Base-by-base conservation (phyloP, 805 yeast species). In the Saccharomycopsis selenospora region DNA sequence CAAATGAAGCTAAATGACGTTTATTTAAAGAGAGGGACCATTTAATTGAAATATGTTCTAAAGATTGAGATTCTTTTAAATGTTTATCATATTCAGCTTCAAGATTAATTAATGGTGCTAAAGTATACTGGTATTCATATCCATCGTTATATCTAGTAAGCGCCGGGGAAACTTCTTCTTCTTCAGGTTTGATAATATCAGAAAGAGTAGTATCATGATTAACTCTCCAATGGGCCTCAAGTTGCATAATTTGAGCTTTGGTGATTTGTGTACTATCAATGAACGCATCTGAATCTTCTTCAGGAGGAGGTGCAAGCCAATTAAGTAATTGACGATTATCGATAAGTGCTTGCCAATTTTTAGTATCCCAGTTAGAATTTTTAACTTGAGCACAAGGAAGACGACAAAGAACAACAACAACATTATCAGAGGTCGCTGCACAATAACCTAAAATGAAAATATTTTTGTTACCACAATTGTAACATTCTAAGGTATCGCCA, bases 401-500 rank as follows among this genome's bases (percentile, higher is more conserved):
- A 48, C 97, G 78, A 65, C 97, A 90, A 43, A 90, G 65, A 40
- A 89, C 74, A 3, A 90, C 95, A 51, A 90, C 90, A 33, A 88
- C 89, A 3, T 89, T 80, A 56, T 87, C 95, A 50, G 81, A 76
- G 59, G 85, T 86, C 3, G 96, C 96, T 23, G 89, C 75, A 13
- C 90, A 93, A 64, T 82, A 88, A 0, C 97, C 97, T 33, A 90
- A 68, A 23, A 82, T 71, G 57, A 90, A 90, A 2, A 80, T 84
- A 57, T 90, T 90, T 51, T 72, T 78, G 60, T 76, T 77, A 26
- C 96, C 96, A 68, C 97, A 90, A 59, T 81, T 82, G 66, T 89
- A 90, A 67, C 97, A 90, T 63, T 90, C 97, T 50, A 90, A 67
- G 1, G 80, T 73, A 4, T 90, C 82, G 47, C 85, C 95, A n/a